Conservation (phyloP, 164 flowering plant species). For the Magnolia sinica region DNA sequence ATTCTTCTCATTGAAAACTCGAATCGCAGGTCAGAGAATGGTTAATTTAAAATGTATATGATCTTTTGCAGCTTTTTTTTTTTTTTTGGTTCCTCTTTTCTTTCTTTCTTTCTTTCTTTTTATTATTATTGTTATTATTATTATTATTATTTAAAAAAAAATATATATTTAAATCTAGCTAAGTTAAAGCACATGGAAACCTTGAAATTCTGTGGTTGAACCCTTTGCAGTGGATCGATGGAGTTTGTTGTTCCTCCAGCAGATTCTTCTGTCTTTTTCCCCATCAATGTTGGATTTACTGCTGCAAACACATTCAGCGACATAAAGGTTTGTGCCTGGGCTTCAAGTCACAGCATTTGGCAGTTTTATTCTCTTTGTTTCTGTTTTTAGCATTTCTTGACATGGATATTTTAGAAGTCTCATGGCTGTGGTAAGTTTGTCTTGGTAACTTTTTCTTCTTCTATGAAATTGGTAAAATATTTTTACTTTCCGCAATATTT, state of each 20-base stretch:
- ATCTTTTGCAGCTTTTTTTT: neutral
- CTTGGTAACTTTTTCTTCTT: too few species aligned
- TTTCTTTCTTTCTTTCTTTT: too few species aligned
- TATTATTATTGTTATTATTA: too few species aligned
- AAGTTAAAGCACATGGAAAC: neutral
- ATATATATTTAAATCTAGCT: neutral
- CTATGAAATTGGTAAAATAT: too few species aligned
- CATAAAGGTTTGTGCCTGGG: constrained; percentile 56
- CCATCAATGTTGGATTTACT: constrained; percentile 79
- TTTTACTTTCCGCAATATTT: too few species aligned
- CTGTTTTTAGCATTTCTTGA: too few species aligned
- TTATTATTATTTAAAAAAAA: too few species aligned
- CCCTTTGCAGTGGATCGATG: constrained; percentile 82
- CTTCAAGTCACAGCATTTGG: neutral
- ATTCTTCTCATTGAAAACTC: constrained; percentile 83
- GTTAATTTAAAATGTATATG: neutral
- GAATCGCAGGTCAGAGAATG: constrained; percentile 72
- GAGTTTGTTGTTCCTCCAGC: constrained; percentile 96
- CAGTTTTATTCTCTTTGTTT: neutral
- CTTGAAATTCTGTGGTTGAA: neutral
- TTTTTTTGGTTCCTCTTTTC: too few species aligned
- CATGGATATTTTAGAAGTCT: too few species aligned
- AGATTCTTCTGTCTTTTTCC: constrained; percentile 82
- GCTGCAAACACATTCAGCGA: constrained; percentile 86
- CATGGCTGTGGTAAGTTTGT: too few species aligned